Conservation (phyloP, 1,284 basidiomycete genomes). For the Psilocybe mexicana region DNA sequence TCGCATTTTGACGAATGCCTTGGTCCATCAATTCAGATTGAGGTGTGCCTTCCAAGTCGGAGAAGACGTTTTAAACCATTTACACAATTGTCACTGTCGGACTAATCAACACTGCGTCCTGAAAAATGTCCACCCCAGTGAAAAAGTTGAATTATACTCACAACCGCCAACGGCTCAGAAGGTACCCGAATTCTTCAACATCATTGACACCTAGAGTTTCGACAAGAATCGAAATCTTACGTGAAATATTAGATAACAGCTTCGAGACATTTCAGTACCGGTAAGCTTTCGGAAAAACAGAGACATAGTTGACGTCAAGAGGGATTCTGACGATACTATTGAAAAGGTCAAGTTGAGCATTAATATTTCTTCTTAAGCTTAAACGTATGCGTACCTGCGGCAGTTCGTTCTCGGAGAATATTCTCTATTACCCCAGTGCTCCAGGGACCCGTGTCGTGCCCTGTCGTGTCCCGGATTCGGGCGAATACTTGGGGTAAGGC, state of each 20-base stretch:
- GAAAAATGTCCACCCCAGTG: no score
- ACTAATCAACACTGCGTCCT: no score
- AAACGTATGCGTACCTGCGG: slow-evolving; percentile 5
- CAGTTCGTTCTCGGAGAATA: background rate
- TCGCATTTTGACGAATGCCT: background rate
- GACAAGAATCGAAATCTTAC: background rate
- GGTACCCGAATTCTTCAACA: background rate
- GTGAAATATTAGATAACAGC: background rate
- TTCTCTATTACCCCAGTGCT: background rate
- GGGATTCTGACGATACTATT: background rate
- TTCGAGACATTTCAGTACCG: background rate
- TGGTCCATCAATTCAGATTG: background rate
- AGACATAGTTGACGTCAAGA: background rate
- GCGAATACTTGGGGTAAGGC: background rate
- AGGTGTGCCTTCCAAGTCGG: no score
- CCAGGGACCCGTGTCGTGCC: no score
- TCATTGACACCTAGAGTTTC: background rate
- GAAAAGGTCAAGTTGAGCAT: background rate
- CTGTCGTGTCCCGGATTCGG: background rate
- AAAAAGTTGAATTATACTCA: no score
- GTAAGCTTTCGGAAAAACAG: background rate
- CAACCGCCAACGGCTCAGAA: background rate
- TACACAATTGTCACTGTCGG: no score
- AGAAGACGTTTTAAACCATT: no score
- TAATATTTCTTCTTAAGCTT: background rate